Percentiles rank a stretch among this genome's conserved stretches.
Conservation (phyloP, 148 eudicot genomes). For the Persicaria maculosa region DNA sequence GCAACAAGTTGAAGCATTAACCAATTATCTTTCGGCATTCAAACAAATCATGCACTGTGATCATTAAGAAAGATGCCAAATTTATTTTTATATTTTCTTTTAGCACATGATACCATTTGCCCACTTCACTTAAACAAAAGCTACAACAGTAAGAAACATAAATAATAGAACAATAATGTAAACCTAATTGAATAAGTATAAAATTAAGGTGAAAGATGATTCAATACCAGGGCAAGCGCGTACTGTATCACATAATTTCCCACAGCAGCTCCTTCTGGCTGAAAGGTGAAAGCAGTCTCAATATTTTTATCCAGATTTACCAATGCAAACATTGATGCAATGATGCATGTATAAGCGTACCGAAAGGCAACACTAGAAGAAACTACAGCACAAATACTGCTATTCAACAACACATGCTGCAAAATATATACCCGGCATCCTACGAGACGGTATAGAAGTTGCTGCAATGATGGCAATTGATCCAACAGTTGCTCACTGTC, state of each 20-base stretch:
- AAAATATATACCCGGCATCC: conserved; percentile 80
- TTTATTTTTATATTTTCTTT: background rate
- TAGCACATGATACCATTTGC: background rate
- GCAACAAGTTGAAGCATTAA: conserved; percentile 6
- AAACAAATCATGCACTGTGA: background rate
- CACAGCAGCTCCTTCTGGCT: conserved; percentile 98
- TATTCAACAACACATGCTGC: background rate
- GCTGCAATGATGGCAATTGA: conserved; percentile 90
- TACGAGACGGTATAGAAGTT: conserved; percentile 72
- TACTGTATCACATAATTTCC: conserved; percentile 90
- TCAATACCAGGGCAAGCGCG: conserved; percentile 93
- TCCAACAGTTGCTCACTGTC: conserved; percentile 76
- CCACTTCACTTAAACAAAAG: background rate
- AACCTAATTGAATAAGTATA: background rate
- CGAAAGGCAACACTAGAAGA: background rate
- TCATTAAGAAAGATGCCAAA: background rate
- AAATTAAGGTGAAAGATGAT: conserved; percentile 5
- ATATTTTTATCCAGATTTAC: background rate
- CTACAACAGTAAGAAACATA: background rate
- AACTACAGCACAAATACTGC: background rate
- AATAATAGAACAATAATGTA: background rate
- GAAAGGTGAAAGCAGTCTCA: conserved; percentile 18
- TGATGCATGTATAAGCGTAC: background rate
- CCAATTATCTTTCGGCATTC: background rate
- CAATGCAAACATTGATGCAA: background rate